Evolutionary conservation across 352 stramenopile genomes (phyloP).

Genomic region (Aphanomyces cochlioides): DNA sequence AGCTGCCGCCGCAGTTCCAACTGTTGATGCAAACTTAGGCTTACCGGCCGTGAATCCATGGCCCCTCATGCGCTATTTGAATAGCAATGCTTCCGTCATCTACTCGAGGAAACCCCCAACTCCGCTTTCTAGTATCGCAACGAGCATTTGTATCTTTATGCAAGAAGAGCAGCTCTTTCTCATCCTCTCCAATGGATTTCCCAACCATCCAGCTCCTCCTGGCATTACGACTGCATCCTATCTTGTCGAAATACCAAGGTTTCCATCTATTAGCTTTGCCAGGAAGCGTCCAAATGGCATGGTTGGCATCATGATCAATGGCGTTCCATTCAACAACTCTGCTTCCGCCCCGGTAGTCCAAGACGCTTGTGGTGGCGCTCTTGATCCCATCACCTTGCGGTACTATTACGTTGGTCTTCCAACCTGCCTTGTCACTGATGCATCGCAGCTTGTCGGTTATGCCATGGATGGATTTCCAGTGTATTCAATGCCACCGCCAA

Average conservation of each 20-base stretch:
- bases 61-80: conserved; percentile 58
- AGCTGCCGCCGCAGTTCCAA: conserved; percentile 40
- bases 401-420: conserved; percentile 54
- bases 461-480: conserved; percentile 61
- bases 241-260: conserved; percentile 58
- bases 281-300: conserved; percentile 31
- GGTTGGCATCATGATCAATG: conserved; percentile 56
- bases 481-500: conserved; percentile 37
- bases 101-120: conserved; percentile 11
- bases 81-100: conserved; percentile 37
- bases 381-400: conserved; percentile 39
- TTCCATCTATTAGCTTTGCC: conserved; percentile 37
- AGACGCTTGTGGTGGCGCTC: conserved; percentile 49
- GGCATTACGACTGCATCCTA: conserved; percentile 31
- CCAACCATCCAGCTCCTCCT: conserved; percentile 35
- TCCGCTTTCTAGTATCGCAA: neutral
- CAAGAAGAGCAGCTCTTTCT: conserved; percentile 41
- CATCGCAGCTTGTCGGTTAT: conserved; percentile 49
- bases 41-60: conserved; percentile 61
- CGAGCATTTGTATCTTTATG: conserved; percentile 48
- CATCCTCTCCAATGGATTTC: conserved; percentile 67
- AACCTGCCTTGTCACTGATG: conserved; percentile 41
- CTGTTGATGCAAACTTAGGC: conserved; percentile 50
- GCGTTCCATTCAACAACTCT: conserved; percentile 46
- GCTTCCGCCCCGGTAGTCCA: conserved; percentile 1